Percentiles rank a stretch among this genome's conserved stretches.
Conservation (phyloP, 139 green algal genomes). For the Eudorina sp. region DNA sequence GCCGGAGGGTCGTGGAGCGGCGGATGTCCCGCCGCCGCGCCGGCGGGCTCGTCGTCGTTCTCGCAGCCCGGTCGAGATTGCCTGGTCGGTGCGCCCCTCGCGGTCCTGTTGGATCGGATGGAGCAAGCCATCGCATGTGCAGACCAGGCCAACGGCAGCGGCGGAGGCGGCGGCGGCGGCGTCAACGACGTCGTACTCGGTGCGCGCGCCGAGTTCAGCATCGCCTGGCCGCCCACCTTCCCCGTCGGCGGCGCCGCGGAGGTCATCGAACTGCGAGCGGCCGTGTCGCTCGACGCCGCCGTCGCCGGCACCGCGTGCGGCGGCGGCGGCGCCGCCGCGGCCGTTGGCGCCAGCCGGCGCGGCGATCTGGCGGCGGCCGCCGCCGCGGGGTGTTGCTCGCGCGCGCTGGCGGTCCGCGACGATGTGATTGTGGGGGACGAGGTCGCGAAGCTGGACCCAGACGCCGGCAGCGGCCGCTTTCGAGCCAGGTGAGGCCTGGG, state of each 20-base stretch:
- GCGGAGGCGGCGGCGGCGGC: background rate
- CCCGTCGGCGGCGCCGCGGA: slow-evolving; percentile 21
- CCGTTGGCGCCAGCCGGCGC: background rate
- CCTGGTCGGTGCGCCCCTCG: background rate
- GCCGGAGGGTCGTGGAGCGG: too few relatives aligned
- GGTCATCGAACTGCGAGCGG: slow-evolving; percentile 20
- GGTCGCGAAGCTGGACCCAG: background rate
- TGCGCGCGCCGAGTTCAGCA: slow-evolving; percentile 14
- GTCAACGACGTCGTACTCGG: background rate
- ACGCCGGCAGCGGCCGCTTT: too few relatives aligned
- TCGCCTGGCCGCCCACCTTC: slow-evolving; percentile 44
- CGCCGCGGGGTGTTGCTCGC: background rate
- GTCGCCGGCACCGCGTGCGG: background rate
- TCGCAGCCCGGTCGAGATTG: too few relatives aligned
- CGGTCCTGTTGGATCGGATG: background rate
- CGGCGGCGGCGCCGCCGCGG: too few relatives aligned
- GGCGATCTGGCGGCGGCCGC: background rate
- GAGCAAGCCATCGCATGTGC: background rate
- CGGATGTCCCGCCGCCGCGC: too few relatives aligned
- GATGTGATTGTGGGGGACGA: slow-evolving; percentile 41
- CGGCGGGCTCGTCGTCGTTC: too few relatives aligned
- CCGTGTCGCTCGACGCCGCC: background rate
- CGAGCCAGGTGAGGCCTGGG: too few relatives aligned
- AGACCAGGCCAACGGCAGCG: too few relatives aligned
- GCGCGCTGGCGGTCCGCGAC: slow-evolving; percentile 6